A percentile compares a stretch with the other conserved stretches of the same genome.
Conservation (phyloP, 2,329 filamentous ascomycete species). For the Metarhizium anisopliae region DNA sequence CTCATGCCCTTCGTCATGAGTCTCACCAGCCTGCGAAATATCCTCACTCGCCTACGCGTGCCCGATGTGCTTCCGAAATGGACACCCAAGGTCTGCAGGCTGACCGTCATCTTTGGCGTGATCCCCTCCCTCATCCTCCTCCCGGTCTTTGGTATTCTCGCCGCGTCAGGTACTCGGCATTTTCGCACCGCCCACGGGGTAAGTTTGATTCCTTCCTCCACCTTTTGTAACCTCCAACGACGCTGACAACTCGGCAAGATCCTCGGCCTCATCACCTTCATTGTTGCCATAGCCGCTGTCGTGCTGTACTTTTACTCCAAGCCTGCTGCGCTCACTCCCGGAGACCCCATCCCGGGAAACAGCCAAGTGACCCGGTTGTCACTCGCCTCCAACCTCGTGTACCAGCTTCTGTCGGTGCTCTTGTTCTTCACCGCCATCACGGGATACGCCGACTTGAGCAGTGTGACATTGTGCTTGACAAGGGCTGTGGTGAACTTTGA, state of each 20-base stretch:
- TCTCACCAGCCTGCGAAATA: slow-evolving; percentile 16
- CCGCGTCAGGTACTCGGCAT: slow-evolving; percentile 12
- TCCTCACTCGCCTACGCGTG: slow-evolving; percentile 15
- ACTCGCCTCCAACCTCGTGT: slow-evolving; percentile 10
- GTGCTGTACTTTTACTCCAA: slow-evolving; percentile 17
- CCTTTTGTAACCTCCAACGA: not conserved
- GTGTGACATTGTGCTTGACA: slow-evolving; percentile 18
- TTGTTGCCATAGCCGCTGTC: slow-evolving; percentile 15
- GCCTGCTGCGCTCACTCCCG: slow-evolving; percentile 1
- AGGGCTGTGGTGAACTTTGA: slow-evolving; percentile 18
- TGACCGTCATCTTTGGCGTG: slow-evolving; percentile 18
- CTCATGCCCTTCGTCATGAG: slow-evolving; percentile 19
- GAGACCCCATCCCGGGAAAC: not conserved
- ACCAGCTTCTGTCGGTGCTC: slow-evolving; percentile 18
- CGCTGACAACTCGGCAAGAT: slow-evolving; percentile 12
- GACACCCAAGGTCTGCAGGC: slow-evolving; percentile 13
- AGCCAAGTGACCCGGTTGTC: not conserved
- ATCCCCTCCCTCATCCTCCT: slow-evolving; percentile 15
- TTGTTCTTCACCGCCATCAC: slow-evolving; percentile 13
- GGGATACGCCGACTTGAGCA: slow-evolving; percentile 20
- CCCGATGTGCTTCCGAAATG: slow-evolving; percentile 13
- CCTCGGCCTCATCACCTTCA: slow-evolving; percentile 17
- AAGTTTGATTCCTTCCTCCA: slow-evolving; percentile 6
- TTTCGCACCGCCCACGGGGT: slow-evolving; percentile 21
- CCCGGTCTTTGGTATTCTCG: slow-evolving; percentile 18